Evolutionary conservation across 2,329 filamentous ascomycete species (phyloP), one percentile per base, ranked within the genome.

Genomic region (Dryadomyces sulphureus): DNA sequence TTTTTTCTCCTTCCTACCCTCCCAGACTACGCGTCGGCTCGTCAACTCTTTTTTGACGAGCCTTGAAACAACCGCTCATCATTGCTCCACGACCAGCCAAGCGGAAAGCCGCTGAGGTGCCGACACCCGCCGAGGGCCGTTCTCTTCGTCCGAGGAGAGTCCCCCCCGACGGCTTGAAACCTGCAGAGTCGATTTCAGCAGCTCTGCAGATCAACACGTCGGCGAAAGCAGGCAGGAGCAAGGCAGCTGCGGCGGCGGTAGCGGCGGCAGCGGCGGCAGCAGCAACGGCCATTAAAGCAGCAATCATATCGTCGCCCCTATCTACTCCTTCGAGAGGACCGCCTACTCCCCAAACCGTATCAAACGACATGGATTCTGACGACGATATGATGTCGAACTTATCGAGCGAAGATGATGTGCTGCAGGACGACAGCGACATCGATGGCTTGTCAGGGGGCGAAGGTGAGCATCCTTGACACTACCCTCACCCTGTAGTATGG

Each of bases 361-460:
- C 65, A 44, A 67, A 68, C 62, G 75, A 69, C 52, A 95, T 95
- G 89, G 88, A 94, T 67, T 95, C 89, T 8, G 90, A 96, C 56
- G 88, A 95, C 58, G 90, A 95, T 50, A 89, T 89, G 63, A 83
- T 92, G 75, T 93, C 84, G 56, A 79, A 80, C 59, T 72, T 81
- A 55, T 90, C 85, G 38, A 94, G 84, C 59, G 81, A 81, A 38
- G 79, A 81, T 46, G 81, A 84, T 53, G 75, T 86, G 49, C 73
- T 82, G 62, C 75, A 83, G 52, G 84, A 88, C 56, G 79, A 84
- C 50, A 88, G 84, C 55, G 88, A 86, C 46, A 85, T 88, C 56
- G 80, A 73, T 61, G 64, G 73, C 63, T 30, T 75, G 50, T 76
- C 72, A 1, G 71, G 60, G 6, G 67, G 57, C 17, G 72, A 75